Percentiles rank a stretch among this genome's conserved stretches.
Evolutionary conservation across 2,329 filamentous ascomycete genomes (phyloP).

Genomic region (Lasiodiplodia theobromae): DNA sequence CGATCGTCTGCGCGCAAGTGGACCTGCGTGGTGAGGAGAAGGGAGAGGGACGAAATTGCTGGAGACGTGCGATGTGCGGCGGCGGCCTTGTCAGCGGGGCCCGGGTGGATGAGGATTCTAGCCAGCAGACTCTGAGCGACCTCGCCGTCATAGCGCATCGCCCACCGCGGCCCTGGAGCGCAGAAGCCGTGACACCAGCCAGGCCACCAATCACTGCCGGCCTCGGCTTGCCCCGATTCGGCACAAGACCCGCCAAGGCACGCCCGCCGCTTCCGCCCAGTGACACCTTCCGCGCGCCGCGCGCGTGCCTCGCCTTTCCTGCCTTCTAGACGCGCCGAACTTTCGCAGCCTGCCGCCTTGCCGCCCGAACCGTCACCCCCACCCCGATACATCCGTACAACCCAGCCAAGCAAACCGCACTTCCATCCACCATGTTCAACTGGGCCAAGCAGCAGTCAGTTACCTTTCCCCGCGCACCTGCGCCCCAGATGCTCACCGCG

Average conservation of each 20-base stretch:
- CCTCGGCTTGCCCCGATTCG: neutral
- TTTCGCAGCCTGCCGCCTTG: constrained; percentile 18
- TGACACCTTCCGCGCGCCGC: constrained; percentile 18
- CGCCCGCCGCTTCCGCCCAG: constrained; percentile 9
- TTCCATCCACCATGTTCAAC: constrained; percentile 72
- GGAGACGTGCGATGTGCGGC: neutral
- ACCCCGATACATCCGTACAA: constrained; percentile 10
- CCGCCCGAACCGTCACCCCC: constrained; percentile 19
- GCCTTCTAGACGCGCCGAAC: constrained; percentile 17
- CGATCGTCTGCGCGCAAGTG: constrained; percentile 26
- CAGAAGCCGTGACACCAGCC: neutral
- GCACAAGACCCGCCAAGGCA: constrained; percentile 3
- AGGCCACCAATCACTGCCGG: neutral
- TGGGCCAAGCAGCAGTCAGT: constrained; percentile 92
- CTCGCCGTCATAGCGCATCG: too few relatives aligned
- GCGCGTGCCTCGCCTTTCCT: constrained; percentile 21
- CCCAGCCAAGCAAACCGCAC: neutral
- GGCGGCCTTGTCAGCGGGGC: constrained; percentile 15
- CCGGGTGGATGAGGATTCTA: constrained; percentile 5
- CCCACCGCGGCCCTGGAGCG: too few relatives aligned
- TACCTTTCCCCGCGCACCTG: constrained; percentile 33
- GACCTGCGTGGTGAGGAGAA: constrained; percentile 22
- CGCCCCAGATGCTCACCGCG: constrained; percentile 33
- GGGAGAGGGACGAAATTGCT: constrained; percentile 8
- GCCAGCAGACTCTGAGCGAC: constrained; percentile 22